Evolutionary conservation across 495 filamentous ascomycete genomes (phyloP).

Genomic region (Lasiosphaeria ovina): DNA sequence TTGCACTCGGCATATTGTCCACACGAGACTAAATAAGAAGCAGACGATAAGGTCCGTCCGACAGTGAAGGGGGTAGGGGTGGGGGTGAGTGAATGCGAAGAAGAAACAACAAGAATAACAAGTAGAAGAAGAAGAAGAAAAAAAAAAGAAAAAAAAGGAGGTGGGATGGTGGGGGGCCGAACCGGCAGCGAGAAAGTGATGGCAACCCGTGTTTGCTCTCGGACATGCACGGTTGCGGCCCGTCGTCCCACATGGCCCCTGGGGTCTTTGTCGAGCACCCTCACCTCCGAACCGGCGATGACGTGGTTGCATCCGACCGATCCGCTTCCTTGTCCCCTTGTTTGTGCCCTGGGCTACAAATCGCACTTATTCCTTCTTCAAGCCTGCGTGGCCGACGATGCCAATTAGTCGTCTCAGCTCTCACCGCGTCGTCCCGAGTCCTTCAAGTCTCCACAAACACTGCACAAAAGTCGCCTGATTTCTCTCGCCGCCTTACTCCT

Average conservation of each 20-base stretch:
- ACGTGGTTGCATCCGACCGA: conserved; percentile 1
- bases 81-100: no score
- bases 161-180: neutral
- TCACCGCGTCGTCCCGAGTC: no score
- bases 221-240: neutral
- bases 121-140: no score
- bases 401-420: neutral
- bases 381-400: neutral
- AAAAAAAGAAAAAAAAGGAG: neutral
- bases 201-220: neutral
- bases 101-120: no score
- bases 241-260: conserved; percentile 1
- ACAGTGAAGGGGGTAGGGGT: no score
- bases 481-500: neutral
- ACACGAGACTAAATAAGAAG: no score
- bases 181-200: neutral
- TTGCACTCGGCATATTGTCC: no score
- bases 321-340: neutral
- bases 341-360: neutral
- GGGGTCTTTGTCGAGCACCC: neutral
- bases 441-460: no score
- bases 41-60: no score
- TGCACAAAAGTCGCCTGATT: no score
- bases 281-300: conserved; percentile 1
- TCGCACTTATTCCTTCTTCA: neutral